Conservation (phyloP, 192 early-diverging fungal genomes). For the Dissophora globulifera region DNA sequence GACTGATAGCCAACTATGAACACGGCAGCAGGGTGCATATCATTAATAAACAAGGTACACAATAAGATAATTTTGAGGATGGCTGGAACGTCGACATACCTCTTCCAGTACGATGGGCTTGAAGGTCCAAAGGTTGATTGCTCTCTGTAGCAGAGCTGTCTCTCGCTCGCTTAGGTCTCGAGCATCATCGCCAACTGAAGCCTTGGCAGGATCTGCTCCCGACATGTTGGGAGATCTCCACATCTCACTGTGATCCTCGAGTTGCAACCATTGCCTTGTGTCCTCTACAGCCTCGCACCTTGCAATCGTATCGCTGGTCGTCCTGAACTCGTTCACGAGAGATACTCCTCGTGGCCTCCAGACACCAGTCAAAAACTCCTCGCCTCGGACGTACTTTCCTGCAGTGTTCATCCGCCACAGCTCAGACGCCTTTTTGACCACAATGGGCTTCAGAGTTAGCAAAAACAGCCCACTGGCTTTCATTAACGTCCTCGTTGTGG, state of each 20-base stretch:
- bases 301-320: conserved; percentile 47
- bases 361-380: conserved; percentile 67
- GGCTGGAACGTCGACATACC: conserved; percentile 8
- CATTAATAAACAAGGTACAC: background rate
- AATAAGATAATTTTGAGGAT: too few relatives aligned
- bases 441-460: conserved; percentile 67
- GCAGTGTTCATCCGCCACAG: conserved; percentile 81
- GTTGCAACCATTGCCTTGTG: conserved; percentile 55
- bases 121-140: conserved; percentile 22
- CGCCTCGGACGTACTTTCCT: conserved; percentile 76
- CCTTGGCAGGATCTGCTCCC: background rate
- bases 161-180: background rate
- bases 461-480: conserved; percentile 70
- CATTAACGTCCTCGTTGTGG: conserved; percentile 27
- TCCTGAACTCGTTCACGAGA: conserved; percentile 67
- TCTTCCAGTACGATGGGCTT: conserved; percentile 23
- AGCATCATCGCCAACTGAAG: too few relatives aligned
- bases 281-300: conserved; percentile 50
- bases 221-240: too few relatives aligned
- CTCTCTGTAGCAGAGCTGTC: conserved; percentile 2
- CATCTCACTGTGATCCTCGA: conserved; percentile 15
- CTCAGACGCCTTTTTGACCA: conserved; percentile 63
- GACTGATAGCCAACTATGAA: conserved; percentile 36
- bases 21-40: background rate
- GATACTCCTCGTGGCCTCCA: conserved; percentile 81